These are phyloP conservation scores for Ceratocystis lukuohia DNA, from an alignment of 2,329 filamentous ascomycete species.

Conservation along the genomic window DNA sequence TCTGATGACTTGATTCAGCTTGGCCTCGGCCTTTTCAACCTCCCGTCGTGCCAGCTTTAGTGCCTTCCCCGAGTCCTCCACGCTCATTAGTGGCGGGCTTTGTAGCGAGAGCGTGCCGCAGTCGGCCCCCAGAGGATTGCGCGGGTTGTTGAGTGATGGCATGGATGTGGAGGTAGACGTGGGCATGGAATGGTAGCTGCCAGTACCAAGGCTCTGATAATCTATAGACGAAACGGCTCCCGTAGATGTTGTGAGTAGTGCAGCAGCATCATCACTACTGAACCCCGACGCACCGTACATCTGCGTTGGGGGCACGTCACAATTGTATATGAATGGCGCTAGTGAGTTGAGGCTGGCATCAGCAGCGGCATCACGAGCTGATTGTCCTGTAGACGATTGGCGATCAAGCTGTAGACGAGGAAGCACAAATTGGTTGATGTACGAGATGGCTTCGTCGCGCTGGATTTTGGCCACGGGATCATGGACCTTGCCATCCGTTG, in stretches of 20 bases:
- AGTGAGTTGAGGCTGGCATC: slow-evolving; percentile 41
- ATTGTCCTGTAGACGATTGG: not conserved
- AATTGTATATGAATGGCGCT: slow-evolving; percentile 30
- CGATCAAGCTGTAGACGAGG: slow-evolving; percentile 29
- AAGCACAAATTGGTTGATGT: slow-evolving; percentile 56
- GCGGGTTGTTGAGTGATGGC: slow-evolving; percentile 11
- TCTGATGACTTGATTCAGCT: slow-evolving; percentile 44
- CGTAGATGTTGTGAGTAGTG: slow-evolving; percentile 20
- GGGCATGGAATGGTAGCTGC: not conserved
- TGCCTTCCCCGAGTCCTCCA: slow-evolving; percentile 50
- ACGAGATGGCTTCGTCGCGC: slow-evolving; percentile 51
- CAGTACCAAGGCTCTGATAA: slow-evolving; percentile 18
- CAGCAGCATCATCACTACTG: slow-evolving; percentile 3
- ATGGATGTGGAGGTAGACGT: not conserved
- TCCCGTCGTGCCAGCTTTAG: slow-evolving; percentile 41
- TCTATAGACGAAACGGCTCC: slow-evolving; percentile 25
- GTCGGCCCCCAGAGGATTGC: slow-evolving; percentile 2
- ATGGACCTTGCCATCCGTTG: slow-evolving; percentile 34
- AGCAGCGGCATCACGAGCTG: slow-evolving; percentile 20
- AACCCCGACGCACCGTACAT: slow-evolving; percentile 6
- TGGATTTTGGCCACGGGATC: slow-evolving; percentile 53
- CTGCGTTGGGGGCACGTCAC: not conserved
- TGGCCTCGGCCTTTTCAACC: slow-evolving; percentile 49
- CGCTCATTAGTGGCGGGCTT: slow-evolving; percentile 41
- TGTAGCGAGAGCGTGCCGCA: slow-evolving; percentile 24